Evolutionary conservation across 768 basidiomycete species (phyloP).

Genomic region (Mycena polygramma): DNA sequence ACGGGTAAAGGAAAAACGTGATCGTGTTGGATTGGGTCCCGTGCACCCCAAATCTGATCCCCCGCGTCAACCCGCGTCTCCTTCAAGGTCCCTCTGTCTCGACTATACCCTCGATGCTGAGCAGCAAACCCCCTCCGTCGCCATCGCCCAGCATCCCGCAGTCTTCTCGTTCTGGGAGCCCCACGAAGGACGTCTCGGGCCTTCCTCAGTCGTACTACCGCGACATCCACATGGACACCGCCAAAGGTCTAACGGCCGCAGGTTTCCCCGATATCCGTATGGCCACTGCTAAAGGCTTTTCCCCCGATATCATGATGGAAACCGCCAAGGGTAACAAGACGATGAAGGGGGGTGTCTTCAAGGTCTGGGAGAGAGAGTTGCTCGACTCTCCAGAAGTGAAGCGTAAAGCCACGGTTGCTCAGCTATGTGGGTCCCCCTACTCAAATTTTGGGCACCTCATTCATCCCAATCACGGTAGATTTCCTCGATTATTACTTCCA

Average conservation of each 20-base stretch:
- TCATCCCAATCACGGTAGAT: constrained; percentile 60
- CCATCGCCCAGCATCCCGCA: constrained; percentile 35
- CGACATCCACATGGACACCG: constrained; percentile 81
- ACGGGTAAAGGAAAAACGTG: neutral
- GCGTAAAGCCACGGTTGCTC: constrained; percentile 96
- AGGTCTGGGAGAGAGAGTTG: constrained; percentile 90
- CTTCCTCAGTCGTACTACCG: constrained; percentile 50
- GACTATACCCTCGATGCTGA: neutral
- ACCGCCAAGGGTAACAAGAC: constrained; percentile 70
- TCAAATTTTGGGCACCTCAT: constrained; percentile 11
- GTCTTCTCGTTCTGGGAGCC: constrained; percentile 20
- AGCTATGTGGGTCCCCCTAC: constrained; percentile 79
- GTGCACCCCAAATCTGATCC: neutral
- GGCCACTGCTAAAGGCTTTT: constrained; percentile 71
- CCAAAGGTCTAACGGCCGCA: constrained; percentile 73
- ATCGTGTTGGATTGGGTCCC: neutral
- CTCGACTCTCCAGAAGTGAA: constrained; percentile 89
- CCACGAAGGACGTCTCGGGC: constrained; percentile 46
- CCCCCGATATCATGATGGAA: constrained; percentile 77
- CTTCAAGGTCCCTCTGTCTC: no score
- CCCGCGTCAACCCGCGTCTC: neutral
- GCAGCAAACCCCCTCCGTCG: constrained; percentile 28
- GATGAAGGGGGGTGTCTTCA: constrained; percentile 66
- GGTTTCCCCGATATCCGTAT: constrained; percentile 54
- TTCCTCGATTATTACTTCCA: constrained; percentile 99